Evolutionary conservation across 208 protist species (phyloP), one percentile per base, ranked within the genome.

Genomic region (Trypanosoma caninum): DNA sequence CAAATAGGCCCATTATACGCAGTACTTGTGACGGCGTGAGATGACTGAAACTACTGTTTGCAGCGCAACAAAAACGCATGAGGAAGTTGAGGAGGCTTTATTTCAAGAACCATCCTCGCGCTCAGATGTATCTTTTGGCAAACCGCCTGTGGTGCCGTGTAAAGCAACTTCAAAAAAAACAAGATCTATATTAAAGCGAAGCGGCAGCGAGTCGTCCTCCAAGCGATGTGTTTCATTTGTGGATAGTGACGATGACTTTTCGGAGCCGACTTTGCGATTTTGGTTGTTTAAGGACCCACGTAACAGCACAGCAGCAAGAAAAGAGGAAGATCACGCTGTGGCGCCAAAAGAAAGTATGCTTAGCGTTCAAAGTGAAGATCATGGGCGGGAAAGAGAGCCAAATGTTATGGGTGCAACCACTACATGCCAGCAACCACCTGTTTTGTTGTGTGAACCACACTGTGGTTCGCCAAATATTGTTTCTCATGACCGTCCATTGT

Each of bases 151-250:
- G 31, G 59, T 20, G 23, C 59, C 59, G 0, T 16, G 44, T 40
- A 55, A 23, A 13, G 41, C 0, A 41, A 56, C 37, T 27, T 9
- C 11, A 16, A 55, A 61, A 28, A 60, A 34, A 35, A 53, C 45
- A 1, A 33, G 20, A 11, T 62, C 63, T 27, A 69, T 61, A n/a
- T 46, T 63, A 31, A 70, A 52, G 35, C 44, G 35, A 9, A 57
- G 18, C 28, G 10, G 37, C 30, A 34, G 5, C 30, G 0, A 2
- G 6, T 20, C 48, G 27, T 33, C 37, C 11, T 53, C 18, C 13
- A 67, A 41, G 47, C 20, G 46, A 14, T 44, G 38, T 40, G 60
- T 67, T 30, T 59, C 60, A 2, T 67, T 67, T 35, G 41, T 53
- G 13, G 41, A 59, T 2, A n/a, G n/a, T n/a, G 60, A 67, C 7